These are phyloP conservation scores for Carex arenaria DNA, from an alignment of 202 grass and related monocot genomes.

Conservation along the genomic window DNA sequence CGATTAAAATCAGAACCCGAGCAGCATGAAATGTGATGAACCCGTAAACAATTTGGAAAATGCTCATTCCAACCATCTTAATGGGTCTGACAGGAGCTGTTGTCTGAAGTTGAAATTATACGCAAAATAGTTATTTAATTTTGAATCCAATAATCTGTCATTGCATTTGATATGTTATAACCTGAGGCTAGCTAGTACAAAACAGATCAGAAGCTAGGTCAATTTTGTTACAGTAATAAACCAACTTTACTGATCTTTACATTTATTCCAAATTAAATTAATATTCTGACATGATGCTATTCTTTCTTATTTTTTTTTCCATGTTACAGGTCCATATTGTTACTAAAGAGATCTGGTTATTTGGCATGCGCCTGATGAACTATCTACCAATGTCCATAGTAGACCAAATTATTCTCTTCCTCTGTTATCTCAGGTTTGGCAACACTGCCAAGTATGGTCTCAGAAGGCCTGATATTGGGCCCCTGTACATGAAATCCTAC, in stretches of 20 bases:
- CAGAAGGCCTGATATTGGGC: conserved; percentile 45
- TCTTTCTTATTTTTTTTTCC: background rate
- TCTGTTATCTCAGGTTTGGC: conserved; percentile 53
- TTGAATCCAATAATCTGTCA: background rate
- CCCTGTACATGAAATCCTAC: conserved; percentile 51
- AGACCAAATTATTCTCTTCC: conserved; percentile 45
- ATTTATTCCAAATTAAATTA: background rate
- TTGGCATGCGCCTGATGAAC: conserved; percentile 44
- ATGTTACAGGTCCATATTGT: conserved; percentile 63
- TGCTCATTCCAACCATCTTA: background rate
- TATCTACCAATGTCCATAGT: conserved; percentile 43
- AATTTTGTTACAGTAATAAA: background rate
- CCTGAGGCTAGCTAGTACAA: background rate
- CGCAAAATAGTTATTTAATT: background rate
- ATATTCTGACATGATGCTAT: background rate
- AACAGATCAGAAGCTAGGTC: background rate
- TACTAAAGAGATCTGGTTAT: conserved; percentile 56
- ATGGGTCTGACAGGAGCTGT: background rate
- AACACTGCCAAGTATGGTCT: conserved; percentile 54
- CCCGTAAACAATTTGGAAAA: background rate
- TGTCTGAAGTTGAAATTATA: too few relatives aligned
- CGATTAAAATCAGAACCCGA: too few relatives aligned
- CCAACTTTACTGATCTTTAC: background rate
- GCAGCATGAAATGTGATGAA: too few relatives aligned
- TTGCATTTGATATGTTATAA: background rate